Evolutionary conservation across 371 early-diverging fungal species (phyloP).

Genomic region (Umbelopsis sp.): DNA sequence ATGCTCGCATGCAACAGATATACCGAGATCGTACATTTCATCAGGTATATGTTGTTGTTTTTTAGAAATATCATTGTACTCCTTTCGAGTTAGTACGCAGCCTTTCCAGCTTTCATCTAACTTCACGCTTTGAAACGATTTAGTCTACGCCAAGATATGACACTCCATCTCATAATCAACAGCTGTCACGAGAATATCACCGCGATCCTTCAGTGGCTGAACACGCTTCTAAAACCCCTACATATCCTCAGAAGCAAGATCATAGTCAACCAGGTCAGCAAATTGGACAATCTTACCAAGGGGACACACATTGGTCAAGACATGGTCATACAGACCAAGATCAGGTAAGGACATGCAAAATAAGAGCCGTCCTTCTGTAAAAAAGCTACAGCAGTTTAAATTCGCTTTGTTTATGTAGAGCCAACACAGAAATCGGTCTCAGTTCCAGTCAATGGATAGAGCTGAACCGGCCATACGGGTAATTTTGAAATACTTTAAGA

Average conservation of each 20-base stretch:
- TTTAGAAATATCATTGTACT: slow-evolving; percentile 2
- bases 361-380: neutral
- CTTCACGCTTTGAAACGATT: neutral
- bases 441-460: slow-evolving; percentile 1
- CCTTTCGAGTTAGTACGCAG: neutral
- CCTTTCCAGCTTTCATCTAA: neutral
- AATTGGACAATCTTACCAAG: neutral
- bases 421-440: neutral
- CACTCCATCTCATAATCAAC: slow-evolving; percentile 8
- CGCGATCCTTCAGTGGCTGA: slow-evolving; percentile 1
- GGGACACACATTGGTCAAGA: neutral
- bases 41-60: slow-evolving; percentile 1
- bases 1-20: slow-evolving; percentile 17
- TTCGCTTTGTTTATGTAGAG: neutral
- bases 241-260: slow-evolving; percentile 2
- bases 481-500: neutral
- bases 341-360: neutral
- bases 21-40: slow-evolving; percentile 16
- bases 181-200: slow-evolving; percentile 2
- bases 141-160: slow-evolving; percentile 14
- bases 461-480: slow-evolving; percentile 1
- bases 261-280: neutral
- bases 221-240: neutral
- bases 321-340: slow-evolving; percentile 1
- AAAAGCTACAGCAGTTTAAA: neutral